Conservation (phyloP, 805 yeast species). For the Suhomyces vadensis region DNA sequence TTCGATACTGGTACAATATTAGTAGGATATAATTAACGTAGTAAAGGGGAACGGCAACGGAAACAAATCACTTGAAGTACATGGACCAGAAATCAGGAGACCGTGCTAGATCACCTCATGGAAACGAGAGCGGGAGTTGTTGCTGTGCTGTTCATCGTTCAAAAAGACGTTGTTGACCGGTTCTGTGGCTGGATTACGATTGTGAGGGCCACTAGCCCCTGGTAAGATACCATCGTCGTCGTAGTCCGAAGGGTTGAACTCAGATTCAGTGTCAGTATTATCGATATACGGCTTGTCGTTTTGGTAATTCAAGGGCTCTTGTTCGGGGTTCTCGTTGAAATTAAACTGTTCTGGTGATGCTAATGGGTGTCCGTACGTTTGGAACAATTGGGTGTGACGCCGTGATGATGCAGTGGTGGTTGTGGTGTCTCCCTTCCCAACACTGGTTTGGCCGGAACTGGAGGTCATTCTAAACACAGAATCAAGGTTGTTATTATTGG, state of each 20-base stretch:
- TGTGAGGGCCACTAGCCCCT: slow-evolving; percentile 10
- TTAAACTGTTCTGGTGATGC: slow-evolving; percentile 23
- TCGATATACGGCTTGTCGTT: not conserved
- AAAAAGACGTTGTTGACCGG: slow-evolving; percentile 6
- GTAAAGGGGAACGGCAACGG: no score
- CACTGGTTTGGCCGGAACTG: slow-evolving; percentile 10
- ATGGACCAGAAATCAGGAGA: no score
- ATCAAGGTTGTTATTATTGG: slow-evolving; percentile 44
- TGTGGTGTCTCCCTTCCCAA: slow-evolving; percentile 8
- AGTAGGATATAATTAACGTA: no score
- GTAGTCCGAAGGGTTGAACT: slow-evolving; percentile 21
- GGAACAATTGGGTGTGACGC: slow-evolving; percentile 26
- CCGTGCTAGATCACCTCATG: slow-evolving; percentile 19
- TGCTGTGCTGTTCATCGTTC: slow-evolving; percentile 16
- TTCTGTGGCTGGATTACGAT: not conserved
- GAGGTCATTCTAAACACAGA: slow-evolving; percentile 31
- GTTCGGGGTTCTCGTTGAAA: slow-evolving; percentile 18
- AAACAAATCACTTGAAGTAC: no score
- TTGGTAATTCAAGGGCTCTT: slow-evolving; percentile 8
- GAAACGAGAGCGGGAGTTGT: slow-evolving; percentile 24
- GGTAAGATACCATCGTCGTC: slow-evolving; percentile 18
- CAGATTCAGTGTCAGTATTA: slow-evolving; percentile 12
- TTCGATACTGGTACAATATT: no score
- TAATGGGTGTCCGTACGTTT: slow-evolving; percentile 27
- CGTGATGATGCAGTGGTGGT: slow-evolving; percentile 15